Percentiles rank a stretch among this genome's conserved stretches.
These are phyloP conservation scores for Corynascus novoguineensis DNA, from an alignment of 495 filamentous ascomycete species.

Conservation along the genomic window DNA sequence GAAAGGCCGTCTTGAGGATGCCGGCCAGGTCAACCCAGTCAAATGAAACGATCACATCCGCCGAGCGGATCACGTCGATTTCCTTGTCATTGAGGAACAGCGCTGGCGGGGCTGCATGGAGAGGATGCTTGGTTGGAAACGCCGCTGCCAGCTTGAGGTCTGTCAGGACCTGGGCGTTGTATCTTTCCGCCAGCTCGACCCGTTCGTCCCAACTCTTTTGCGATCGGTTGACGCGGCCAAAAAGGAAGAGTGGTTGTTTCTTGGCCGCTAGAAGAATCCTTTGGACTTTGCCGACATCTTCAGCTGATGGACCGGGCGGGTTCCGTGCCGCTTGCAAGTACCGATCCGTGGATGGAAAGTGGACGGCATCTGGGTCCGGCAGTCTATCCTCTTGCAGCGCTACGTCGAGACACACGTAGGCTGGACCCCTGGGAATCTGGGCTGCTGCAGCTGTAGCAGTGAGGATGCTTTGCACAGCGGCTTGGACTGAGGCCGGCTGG, in stretches of 20 bases:
- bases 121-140: constrained; percentile 1
- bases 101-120: neutral
- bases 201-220: neutral
- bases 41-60: constrained; percentile 1
- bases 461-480: neutral
- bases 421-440: neutral
- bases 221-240: neutral
- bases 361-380: neutral
- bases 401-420: constrained; percentile 1
- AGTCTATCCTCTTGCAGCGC: neutral
- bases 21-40: constrained; percentile 8
- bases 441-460: neutral
- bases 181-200: neutral
- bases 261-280: neutral
- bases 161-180: neutral
- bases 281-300: neutral
- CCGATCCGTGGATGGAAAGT: neutral
- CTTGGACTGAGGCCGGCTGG: neutral
- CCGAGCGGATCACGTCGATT: neutral
- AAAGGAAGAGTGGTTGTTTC: constrained; percentile 1
- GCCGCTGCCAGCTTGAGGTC: constrained; percentile 2
- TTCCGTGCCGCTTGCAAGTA: neutral
- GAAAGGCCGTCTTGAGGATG: neutral
- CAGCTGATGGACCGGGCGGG: neutral
- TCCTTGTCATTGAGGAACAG: neutral